Evolutionary conservation across 805 yeast genomes (phyloP), one percentile per base, ranked within the genome.

Genomic region (Ogataea salicorniae): DNA sequence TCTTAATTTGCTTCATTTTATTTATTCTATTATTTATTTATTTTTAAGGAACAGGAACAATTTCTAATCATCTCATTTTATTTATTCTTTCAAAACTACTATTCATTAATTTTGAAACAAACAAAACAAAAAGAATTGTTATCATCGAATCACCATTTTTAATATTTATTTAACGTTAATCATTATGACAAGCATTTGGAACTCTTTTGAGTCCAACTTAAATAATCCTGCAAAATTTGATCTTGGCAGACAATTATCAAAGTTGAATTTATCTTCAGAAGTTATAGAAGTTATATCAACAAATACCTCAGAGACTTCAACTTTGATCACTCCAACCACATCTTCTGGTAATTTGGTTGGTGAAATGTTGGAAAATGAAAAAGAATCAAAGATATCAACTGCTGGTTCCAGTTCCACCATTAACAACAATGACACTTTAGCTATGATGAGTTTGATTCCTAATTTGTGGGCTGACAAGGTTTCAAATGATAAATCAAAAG

Each of bases 391-490:
- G 18, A 38, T 34, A n/a, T 16, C 39, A 37, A 17, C 33, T 37
- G n/a, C 36, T 17, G 22, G 23, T 41, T 36, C 43, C 17, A 13
- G 18, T 29, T 35, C 37, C 33, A 17, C 18, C 6, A 22, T 16
- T 18, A 34, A 33, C 22, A 38, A 39, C 35, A 46, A 39, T 31
- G 48, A 52, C 36, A 20, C 50, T 5, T 26, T 52, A 15, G 50
- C 48, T 17, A 56, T 58, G 61, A 55, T 58, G 59, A 57, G 51
- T 16, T 42, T 60, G 36, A 52, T 61, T 31, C 65, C 65, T 13
- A 55, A 57, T 37, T 41, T 61, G 9, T 61, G 65, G 65, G 37
- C 54, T 5, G 56, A 52, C n/a, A 43, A 47, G 26, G 9, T 35
- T 11, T 37, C 39, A 13, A 42, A 46, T 40, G 43, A 36, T 18